Base-by-base conservation (phyloP, 108 stramenopile species). In the Tribonema minus region DNA sequence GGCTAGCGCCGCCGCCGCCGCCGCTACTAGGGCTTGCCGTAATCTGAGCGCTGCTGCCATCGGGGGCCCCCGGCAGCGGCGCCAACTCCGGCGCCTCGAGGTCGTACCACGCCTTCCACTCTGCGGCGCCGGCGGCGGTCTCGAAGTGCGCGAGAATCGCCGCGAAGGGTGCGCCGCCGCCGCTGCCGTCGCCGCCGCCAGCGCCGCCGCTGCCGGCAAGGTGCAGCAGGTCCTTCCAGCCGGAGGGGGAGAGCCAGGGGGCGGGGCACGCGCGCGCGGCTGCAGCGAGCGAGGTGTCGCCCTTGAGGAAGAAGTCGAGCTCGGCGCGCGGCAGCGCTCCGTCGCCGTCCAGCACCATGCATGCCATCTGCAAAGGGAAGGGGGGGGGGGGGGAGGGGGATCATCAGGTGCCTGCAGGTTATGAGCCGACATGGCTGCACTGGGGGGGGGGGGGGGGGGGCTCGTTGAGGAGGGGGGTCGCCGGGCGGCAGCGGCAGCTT, bases 241-340 rank as follows among this genome's bases (percentile, higher is more conserved):
- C 86, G 20, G 72, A 27, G 58, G 30, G 78, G 30, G 82, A 67
- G 32, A 90, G 82, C 90, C 90, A 90, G 26, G 62, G 58, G 3
- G 66, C 76, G 0, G 89, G 88, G 5, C 68, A 70, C 26, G 31
- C 36, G 63, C 61, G 58, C 37, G 67, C 12, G 27, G 82, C 71
- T 20, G 28, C 86, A 3, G 76, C 90, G 12, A 90, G 71, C 28
- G 83, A 85, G 37, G 86, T 88, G 62, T 90, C 90, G 26, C 90
- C 90, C 62, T 90, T 90, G 40, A 90, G 69, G 84, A 90, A 90
- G 64, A 87, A 88, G 87, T 90, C 89, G 20, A 90, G 72, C 40
- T 86, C 78, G 36, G 38, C 60, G 28, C 70, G 64, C 34, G 87
- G 80, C 35, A 90, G 73, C 26, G 59, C 63, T 7, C 84, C 87